Conservation (phyloP, 2,329 filamentous ascomycete genomes). For the Volutella citrinella region DNA sequence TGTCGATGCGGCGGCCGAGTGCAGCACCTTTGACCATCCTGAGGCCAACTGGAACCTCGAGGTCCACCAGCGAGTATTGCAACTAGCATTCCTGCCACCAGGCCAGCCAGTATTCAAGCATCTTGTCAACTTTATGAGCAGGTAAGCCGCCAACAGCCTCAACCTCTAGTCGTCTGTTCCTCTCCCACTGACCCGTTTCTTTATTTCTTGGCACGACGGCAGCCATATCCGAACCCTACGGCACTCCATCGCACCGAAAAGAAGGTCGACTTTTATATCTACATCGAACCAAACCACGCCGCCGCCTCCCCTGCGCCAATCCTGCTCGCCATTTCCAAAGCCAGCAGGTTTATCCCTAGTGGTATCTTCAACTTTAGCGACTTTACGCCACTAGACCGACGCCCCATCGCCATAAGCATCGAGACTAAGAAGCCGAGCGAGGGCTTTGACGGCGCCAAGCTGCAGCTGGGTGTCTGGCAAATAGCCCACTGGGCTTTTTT, state of each 20-base stretch:
- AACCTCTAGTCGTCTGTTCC: background rate
- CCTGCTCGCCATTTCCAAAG: background rate
- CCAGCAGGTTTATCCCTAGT: background rate
- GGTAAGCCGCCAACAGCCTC: background rate
- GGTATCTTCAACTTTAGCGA: conserved; percentile 1
- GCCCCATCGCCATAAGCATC: conserved; percentile 2
- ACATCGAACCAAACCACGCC: conserved; percentile 4
- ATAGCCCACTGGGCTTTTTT: conserved; percentile 3
- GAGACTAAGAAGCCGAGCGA: conserved; percentile 4
- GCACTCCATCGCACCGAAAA: background rate
- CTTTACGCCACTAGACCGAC: background rate
- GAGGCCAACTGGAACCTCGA: conserved; percentile 11
- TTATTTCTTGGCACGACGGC: conserved; percentile 1
- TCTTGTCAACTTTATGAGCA: conserved; percentile 11
- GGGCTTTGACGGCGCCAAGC: conserved; percentile 1
- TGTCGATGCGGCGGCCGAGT: conserved; percentile 5
- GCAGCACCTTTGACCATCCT: conserved; percentile 2
- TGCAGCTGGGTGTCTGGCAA: conserved; percentile 2
- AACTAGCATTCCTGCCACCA: conserved; percentile 9
- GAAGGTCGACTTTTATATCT: conserved; percentile 10
- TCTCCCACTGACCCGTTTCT: no score
- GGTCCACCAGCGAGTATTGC: conserved; percentile 8
- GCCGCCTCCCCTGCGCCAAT: background rate
- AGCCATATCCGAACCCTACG: conserved; percentile 1
- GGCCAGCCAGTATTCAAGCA: conserved; percentile 1